phyloP scores from a whole-genome alignment of 2,329 filamentous ascomycete genomes.

The Akanthomyces muscarius region DNA sequence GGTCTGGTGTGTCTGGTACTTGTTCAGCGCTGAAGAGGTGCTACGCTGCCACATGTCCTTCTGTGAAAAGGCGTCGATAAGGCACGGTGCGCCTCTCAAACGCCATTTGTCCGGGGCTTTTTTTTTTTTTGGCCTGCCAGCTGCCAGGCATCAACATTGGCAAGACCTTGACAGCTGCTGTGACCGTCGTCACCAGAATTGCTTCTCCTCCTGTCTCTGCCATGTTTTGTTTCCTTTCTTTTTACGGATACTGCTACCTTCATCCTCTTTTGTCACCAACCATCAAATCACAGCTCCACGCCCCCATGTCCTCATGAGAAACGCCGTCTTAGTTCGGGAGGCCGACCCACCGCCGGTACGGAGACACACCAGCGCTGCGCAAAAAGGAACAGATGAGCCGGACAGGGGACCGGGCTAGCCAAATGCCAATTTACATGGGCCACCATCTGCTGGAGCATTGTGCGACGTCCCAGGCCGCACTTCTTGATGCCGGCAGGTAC shows the following conservation, averaged over 20 bases:
- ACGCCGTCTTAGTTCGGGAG: slow-evolving; percentile 11
- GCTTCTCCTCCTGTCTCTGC: background rate
- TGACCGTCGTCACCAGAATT: background rate
- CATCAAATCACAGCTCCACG: slow-evolving; percentile 13
- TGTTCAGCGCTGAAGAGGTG: background rate
- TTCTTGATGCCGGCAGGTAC: background rate
- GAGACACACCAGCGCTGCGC: background rate
- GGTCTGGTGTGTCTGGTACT: background rate
- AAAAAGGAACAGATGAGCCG: slow-evolving; percentile 3
- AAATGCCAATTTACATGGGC: background rate
- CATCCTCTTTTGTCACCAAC: background rate
- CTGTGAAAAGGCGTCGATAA: background rate
- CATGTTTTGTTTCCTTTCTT: background rate
- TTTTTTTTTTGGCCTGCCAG: background rate
- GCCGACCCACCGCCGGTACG: slow-evolving; percentile 1
- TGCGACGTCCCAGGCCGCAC: background rate
- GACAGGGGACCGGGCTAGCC: background rate
- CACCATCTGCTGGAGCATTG: background rate
- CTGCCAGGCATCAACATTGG: slow-evolving; percentile 1
- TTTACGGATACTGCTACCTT: background rate
- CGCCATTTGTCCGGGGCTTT: background rate
- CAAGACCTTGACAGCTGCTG: background rate
- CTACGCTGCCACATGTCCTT: background rate
- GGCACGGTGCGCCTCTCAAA: background rate
- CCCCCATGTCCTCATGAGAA: slow-evolving; percentile 1